Evolutionary conservation across 345 rosid genomes (phyloP), one percentile per base, ranked within the genome.

Genomic region (Gossypium ekmanianum): DNA sequence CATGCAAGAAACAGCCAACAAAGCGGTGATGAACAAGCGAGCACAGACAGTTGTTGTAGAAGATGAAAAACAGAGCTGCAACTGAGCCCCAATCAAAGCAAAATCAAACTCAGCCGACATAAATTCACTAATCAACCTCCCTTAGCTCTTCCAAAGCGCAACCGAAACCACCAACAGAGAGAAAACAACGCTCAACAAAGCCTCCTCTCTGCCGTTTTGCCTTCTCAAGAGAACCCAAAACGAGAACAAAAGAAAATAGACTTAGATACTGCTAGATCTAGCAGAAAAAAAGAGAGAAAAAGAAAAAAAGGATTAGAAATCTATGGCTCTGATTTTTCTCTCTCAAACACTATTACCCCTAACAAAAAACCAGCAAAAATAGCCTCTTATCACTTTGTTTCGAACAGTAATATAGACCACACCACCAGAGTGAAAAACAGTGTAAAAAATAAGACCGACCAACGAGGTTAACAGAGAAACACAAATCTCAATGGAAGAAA

Each of bases 61-160:
- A 63, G 79, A 67, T 17, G 73, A 78, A 75, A 72, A 62, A 78
- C 89, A 87, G 89, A 88, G 86, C 89, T 84, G 74, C 80, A 82
- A 85, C 83, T 73, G 87, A 86, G 88, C 85, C 87, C 88, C 87
- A 91, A 85, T 85, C 86, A 84, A 83, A 87, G 82, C 81, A 94
- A 88, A 82, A 78, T 79, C 88, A 88, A 81, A 84, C 74, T 78
- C 86, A 88, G 91, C 94, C 93, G 95, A 89, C 99, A 96, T 90
- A 93, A 84, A 95, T 86, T 85, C 82, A 68, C 90, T 74, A 26
- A 75, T 47, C 77, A 57, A 48, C 73, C 81, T 71, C 76, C 64
- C 75, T 54, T 43, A 9, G 13, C 67, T 29, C 59, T 66, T 41
- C 77, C 26, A 51, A 50, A 26, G 44, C 72, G 44, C 58, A 9